Conservation (phyloP, 1,139 yeast genomes). For the Pichia sp. region DNA sequence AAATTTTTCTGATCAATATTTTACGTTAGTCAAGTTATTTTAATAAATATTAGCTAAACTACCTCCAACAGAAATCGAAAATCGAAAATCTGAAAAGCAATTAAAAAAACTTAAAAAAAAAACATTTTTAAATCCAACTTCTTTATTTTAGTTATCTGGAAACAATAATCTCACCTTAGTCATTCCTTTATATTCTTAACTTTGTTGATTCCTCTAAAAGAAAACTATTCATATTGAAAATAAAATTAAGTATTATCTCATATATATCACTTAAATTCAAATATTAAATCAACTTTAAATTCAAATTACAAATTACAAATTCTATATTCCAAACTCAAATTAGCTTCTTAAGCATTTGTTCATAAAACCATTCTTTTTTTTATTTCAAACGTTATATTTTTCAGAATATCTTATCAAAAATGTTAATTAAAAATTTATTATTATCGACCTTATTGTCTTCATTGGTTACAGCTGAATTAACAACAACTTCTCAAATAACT, state of each 20-base stretch:
- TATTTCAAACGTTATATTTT: slow-evolving; percentile 4
- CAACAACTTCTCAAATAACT: slow-evolving; percentile 39
- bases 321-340: no score
- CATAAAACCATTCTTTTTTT: neutral
- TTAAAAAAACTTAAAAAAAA: no score
- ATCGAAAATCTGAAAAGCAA: no score
- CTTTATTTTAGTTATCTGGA: neutral
- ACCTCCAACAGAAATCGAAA: no score
- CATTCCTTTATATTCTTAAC: slow-evolving; percentile 21
- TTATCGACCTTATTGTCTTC: slow-evolving; percentile 25
- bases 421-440: slow-evolving; percentile 25
- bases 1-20: no score
- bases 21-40: no score
- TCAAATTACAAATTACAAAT: no score
- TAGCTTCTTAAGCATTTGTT: no score
- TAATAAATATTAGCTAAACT: no score
- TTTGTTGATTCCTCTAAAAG: slow-evolving; percentile 6
- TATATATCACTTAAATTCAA: no score
- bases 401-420: slow-evolving; percentile 9
- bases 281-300: no score
- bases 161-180: slow-evolving; percentile 24
- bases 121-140: no score
- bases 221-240: neutral
- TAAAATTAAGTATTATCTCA: neutral
- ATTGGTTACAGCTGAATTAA: slow-evolving; percentile 33